These are phyloP conservation scores for Rhododendron simsii DNA, from an alignment of 148 eudicot genomes.

Conservation along the genomic window DNA sequence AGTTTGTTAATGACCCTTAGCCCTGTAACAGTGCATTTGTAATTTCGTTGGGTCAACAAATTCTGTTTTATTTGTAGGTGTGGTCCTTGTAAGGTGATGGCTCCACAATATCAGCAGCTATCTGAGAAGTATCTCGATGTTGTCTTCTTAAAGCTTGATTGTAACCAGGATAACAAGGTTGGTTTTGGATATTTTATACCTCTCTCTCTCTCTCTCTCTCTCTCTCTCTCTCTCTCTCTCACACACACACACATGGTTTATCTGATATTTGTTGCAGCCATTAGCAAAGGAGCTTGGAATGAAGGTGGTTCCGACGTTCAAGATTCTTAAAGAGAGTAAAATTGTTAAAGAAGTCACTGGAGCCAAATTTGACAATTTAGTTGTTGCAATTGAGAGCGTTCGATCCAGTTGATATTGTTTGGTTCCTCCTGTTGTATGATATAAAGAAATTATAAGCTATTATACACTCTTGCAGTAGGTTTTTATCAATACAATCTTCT, in stretches of 20 bases:
- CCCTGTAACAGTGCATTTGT: not conserved
- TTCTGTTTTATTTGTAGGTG: conserved; percentile 48
- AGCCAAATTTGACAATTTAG: conserved; percentile 69
- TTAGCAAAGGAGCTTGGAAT: conserved; percentile 92
- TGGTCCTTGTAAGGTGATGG: conserved; percentile 93
- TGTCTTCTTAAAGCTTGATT: conserved; percentile 82
- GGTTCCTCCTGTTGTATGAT: not conserved
- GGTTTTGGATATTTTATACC: not conserved
- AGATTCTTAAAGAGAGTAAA: conserved; percentile 70
- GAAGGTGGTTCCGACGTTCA: conserved; percentile 85
- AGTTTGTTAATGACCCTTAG: not conserved
- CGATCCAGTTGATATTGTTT: conserved; percentile 20
- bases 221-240: conserved; percentile 4
- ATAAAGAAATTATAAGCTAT: not conserved
- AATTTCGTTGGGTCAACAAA: not conserved
- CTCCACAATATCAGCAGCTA: conserved; percentile 66
- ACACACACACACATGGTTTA: no score
- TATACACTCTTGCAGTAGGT: not conserved
- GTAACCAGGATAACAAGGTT: conserved; percentile 84
- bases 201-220: conserved; percentile 1
- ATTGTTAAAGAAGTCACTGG: conserved; percentile 82
- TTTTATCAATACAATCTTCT: no score
- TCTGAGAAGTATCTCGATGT: conserved; percentile 66
- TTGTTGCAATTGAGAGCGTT: conserved; percentile 60
- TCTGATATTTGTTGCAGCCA: conserved; percentile 39